Conservation (phyloP, 371 early-diverging fungal genomes). For the Smittium mucronatum region DNA sequence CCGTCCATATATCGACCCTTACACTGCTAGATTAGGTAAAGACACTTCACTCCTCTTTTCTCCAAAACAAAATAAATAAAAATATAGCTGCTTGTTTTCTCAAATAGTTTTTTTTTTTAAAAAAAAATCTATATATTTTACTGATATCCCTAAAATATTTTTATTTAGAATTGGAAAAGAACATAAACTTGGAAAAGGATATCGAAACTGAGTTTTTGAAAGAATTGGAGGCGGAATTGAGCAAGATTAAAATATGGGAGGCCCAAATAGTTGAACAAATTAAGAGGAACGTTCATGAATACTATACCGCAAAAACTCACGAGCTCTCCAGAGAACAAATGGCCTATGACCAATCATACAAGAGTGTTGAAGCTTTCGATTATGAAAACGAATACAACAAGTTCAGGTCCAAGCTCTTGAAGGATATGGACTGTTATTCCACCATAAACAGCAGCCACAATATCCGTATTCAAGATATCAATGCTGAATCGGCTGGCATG, state of each 20-base stretch:
- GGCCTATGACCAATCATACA: background rate
- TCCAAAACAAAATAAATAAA: no score
- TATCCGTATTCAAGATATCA: background rate
- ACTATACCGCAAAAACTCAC: background rate
- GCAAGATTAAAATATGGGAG: conserved; percentile 8
- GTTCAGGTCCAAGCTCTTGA: background rate
- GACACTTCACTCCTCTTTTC: no score
- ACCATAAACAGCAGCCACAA: background rate
- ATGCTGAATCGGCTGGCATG: background rate
- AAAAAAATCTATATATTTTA: no score
- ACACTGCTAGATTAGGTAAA: no score
- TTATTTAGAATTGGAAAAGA: background rate
- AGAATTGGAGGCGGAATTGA: background rate
- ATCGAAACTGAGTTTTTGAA: background rate
- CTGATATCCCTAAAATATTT: no score
- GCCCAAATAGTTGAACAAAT: conserved; percentile 3
- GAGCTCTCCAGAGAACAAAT: background rate
- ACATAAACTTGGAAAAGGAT: background rate
- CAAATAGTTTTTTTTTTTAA: no score
- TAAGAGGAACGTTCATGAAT: background rate
- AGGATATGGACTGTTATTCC: background rate
- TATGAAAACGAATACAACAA: conserved; percentile 1
- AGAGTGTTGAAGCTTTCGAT: background rate
- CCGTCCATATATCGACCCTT: background rate
- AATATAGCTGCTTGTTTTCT: no score